Percentiles rank a stretch among this genome's conserved stretches.
Conservation (phyloP, 306 rosid species). For the Hippophae tibetana region DNA sequence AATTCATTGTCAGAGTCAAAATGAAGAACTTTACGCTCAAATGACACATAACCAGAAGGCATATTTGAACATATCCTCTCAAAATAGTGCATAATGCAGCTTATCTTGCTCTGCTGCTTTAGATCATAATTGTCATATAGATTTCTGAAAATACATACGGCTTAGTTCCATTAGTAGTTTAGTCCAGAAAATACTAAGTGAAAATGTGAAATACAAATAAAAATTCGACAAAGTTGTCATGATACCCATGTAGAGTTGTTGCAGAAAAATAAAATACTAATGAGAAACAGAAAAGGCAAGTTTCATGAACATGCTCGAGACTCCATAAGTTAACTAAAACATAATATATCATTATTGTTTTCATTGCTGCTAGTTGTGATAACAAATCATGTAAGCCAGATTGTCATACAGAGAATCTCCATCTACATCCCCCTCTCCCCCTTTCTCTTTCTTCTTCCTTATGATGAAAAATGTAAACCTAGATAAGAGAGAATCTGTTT, state of each 20-base stretch:
- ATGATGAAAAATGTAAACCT: no score
- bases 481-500: no score
- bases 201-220: background rate
- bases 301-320: no score
- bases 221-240: background rate
- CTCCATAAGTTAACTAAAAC: no score
- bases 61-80: slow-evolving; percentile 54
- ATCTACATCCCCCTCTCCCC: no score
- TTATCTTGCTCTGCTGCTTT: slow-evolving; percentile 70
- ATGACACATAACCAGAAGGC: slow-evolving; percentile 67
- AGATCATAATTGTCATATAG: slow-evolving; percentile 42
- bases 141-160: slow-evolving; percentile 37
- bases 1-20: slow-evolving; percentile 27
- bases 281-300: no score
- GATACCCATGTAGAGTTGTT: background rate
- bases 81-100: slow-evolving; percentile 78
- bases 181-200: background rate
- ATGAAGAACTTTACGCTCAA: slow-evolving; percentile 85
- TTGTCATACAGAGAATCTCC: no score
- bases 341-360: no score
- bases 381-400: no score
- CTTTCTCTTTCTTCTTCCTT: no score
- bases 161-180: background rate
- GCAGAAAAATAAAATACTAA: background rate
- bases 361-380: no score